These are phyloP conservation scores for Brasilioporus rufonigricans DNA, from an alignment of 768 basidiomycete genomes.

Conservation along the genomic window DNA sequence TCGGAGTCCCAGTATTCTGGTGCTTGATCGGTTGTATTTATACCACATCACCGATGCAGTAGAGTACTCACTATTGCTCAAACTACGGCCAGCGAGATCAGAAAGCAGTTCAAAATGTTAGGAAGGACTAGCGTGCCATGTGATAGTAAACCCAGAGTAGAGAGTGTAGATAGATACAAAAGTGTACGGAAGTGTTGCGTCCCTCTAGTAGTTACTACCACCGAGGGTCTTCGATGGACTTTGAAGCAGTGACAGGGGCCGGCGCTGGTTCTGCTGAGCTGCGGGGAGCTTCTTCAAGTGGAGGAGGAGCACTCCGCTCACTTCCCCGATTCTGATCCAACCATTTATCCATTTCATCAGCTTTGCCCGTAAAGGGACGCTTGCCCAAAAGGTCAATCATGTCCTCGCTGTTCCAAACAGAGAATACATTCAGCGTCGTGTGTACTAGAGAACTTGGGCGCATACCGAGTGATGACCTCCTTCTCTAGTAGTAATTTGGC, in stretches of 20 bases:
- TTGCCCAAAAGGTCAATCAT: conserved; percentile 83
- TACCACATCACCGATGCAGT: no score
- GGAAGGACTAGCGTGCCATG: conserved; percentile 42
- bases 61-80: no score
- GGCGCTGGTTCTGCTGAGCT: conserved; percentile 45
- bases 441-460: background rate
- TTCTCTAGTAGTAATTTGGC: conserved; percentile 88
- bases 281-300: conserved; percentile 47
- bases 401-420: conserved; percentile 58
- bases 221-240: conserved; percentile 32
- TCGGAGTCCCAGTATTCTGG: no score
- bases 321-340: conserved; percentile 72
- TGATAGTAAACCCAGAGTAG: conserved; percentile 44
- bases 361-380: conserved; percentile 71
- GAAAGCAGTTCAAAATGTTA: background rate
- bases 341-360: conserved; percentile 97
- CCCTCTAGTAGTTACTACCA: conserved; percentile 11
- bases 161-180: conserved; percentile 29
- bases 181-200: conserved; percentile 4
- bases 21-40: no score
- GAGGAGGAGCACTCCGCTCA: conserved; percentile 63
- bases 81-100: no score
- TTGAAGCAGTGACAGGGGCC: conserved; percentile 46
- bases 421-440: background rate
- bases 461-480: conserved; percentile 91